Evolutionary conservation across 1,139 yeast species (phyloP).

Genomic region (Geotrichum citri-aurantii): DNA sequence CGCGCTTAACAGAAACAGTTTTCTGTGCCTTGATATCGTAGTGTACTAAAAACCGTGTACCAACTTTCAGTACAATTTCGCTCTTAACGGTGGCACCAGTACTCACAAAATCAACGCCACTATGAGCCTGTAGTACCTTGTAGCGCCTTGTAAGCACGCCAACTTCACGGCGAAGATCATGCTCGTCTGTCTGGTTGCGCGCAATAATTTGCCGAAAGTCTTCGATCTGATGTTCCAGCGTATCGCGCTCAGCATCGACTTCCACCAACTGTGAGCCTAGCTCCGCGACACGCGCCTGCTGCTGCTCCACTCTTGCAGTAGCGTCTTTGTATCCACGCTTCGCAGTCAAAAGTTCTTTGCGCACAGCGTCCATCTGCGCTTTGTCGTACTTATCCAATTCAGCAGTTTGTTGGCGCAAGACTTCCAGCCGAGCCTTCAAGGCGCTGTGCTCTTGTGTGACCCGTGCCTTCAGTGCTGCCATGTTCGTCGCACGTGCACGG

Average conservation of each 20-base stretch:
- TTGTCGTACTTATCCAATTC: slow-evolving; percentile 9
- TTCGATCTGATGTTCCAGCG: not conserved
- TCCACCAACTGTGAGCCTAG: not conserved
- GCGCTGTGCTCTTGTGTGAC: slow-evolving; percentile 3
- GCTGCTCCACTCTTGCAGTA: not conserved
- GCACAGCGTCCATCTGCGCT: slow-evolving; percentile 2
- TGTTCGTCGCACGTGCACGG: not conserved
- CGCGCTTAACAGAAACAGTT: not conserved
- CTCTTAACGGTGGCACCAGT: not conserved
- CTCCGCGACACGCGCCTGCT: not conserved
- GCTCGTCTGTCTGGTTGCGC: not conserved
- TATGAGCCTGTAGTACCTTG: not conserved
- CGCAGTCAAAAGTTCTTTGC: not conserved
- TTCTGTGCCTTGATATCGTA: not conserved
- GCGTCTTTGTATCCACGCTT: not conserved
- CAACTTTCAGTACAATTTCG: not conserved
- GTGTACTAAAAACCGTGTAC: not conserved
- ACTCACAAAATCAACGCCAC: not conserved
- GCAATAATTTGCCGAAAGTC: not conserved
- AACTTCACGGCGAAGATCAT: not conserved
- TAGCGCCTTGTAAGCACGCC: not conserved
- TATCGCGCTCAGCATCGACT: not conserved
- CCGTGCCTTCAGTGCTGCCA: not conserved
- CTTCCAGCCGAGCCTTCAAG: slow-evolving; percentile 9
- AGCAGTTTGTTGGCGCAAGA: slow-evolving; percentile 1